Evolutionary conservation across 2,329 filamentous ascomycete species (phyloP), one percentile per base, ranked within the genome.

Genomic region (Arthrobotrys entomopaga): DNA sequence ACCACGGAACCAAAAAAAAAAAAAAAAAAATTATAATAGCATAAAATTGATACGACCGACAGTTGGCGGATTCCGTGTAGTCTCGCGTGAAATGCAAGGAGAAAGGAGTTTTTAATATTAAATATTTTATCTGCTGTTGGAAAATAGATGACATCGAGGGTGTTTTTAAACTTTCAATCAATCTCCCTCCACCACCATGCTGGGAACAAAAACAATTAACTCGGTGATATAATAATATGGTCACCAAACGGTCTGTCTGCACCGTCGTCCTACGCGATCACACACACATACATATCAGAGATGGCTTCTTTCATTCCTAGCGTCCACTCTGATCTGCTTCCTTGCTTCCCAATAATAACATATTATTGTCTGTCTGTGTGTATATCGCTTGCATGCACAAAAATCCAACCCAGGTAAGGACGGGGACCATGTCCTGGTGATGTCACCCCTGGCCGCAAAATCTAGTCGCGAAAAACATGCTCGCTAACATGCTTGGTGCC

Each of bases 371-470:
- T 34, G 5, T 3, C 29, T 34, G 29, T 10, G 29, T 34, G 43
- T 7, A 49, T 57, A 50, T 70, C 58, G 58, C 50, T 64, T 70
- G 58, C 58, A 70, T 70, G 58, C 65, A 70, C 29, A 34, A 34
- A 34, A 10, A 34, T n/a, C n/a, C n/a, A 34, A 3, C 29, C 29
- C 7, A 34, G 10, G 7, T 34, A 5, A 34, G 10, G 29, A 7
- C 29, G 29, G 42, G 13, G 15, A 46, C 42, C 42, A 46, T 19
- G 13, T 46, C 42, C 13, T 54, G 48, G 63, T 73, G 69, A 73
- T 73, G 69, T 73, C 69, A 34, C 29, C 29, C 29, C 29, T 34
- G 29, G 29, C 2, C 29, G 29, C 10, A 34, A 34, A 34, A 34
- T 34, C 29, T 3, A 6, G 6, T 34, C 29, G 29, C 29, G 29